Percentiles rank a stretch among this genome's conserved stretches.
These are phyloP conservation scores for Pleurotus eryngii DNA, from an alignment of 768 basidiomycete genomes.

Conservation along the genomic window DNA sequence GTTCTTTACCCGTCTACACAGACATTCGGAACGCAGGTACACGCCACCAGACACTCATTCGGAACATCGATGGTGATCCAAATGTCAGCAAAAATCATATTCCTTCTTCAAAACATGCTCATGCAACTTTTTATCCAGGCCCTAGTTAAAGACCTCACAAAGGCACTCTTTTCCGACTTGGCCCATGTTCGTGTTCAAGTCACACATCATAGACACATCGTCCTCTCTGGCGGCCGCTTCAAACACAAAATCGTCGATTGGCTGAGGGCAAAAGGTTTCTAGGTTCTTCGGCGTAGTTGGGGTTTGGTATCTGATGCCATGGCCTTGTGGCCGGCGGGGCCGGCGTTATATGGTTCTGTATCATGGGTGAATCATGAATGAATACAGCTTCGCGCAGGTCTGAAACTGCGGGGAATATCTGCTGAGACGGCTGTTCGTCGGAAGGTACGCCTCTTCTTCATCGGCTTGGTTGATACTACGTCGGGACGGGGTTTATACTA, in stretches of 20 bases:
- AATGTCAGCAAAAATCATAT: slow-evolving; percentile 36
- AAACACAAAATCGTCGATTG: slow-evolving; percentile 59
- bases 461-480: too few relatives aligned
- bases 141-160: slow-evolving; percentile 54
- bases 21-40: slow-evolving; percentile 68
- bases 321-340: too few relatives aligned
- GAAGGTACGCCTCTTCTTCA: too few relatives aligned
- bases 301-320: too few relatives aligned
- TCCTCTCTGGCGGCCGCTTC: slow-evolving; percentile 63
- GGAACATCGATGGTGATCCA: slow-evolving; percentile 65
- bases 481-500: too few relatives aligned
- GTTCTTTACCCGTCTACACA: slow-evolving; percentile 72
- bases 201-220: slow-evolving; percentile 46
- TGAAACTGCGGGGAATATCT: too few relatives aligned
- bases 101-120: slow-evolving; percentile 4
- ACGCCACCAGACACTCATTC: slow-evolving; percentile 53
- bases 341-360: too few relatives aligned
- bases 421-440: too few relatives aligned
- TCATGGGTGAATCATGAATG: too few relatives aligned
- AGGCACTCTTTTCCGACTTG: slow-evolving; percentile 52
- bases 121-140: slow-evolving; percentile 33
- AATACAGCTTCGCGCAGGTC: too few relatives aligned
- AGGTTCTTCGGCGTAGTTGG: slow-evolving; percentile 3
- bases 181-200: slow-evolving; percentile 46
- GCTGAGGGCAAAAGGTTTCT: slow-evolving; percentile 68